Conservation (phyloP, 169 alveolate species). For the Eimeria necatrix region DNA sequence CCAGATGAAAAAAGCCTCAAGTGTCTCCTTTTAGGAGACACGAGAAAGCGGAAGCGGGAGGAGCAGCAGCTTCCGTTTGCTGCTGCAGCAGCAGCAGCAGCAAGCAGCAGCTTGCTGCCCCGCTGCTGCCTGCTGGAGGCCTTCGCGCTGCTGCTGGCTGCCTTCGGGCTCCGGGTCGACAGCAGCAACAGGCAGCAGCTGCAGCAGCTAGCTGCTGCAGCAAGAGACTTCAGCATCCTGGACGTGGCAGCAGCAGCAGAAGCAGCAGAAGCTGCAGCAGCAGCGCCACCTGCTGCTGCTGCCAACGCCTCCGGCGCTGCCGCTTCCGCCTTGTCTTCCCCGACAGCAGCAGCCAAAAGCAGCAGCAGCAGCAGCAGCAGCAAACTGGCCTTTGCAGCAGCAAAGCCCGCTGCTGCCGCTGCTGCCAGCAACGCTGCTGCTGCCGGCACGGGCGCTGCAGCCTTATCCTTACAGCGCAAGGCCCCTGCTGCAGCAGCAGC, state of each 20-base stretch:
- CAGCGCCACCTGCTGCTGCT: not conserved
- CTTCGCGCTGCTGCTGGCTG: constrained; percentile 26
- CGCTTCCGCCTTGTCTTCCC: not conserved
- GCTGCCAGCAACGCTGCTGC: not conserved
- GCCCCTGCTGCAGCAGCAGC: no score
- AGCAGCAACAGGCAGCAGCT: constrained; percentile 10
- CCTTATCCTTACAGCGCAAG: not conserved
- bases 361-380: not conserved
- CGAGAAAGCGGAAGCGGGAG: not conserved
- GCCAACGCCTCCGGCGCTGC: not conserved
- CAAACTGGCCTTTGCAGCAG: not conserved
- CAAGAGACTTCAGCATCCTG: not conserved
- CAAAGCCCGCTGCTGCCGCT: not conserved
- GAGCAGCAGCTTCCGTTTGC: not conserved
- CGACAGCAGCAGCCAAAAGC: not conserved
- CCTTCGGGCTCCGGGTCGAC: constrained; percentile 4
- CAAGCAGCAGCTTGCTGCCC: constrained; percentile 3
- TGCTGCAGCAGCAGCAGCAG: not conserved
- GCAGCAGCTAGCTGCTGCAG: no score
- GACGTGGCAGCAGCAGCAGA: not conserved
- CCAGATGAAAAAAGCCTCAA: not conserved
- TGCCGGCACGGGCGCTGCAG: not conserved
- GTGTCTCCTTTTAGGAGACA: constrained; percentile 9
- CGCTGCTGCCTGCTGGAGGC: constrained; percentile 53
- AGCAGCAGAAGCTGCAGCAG: not conserved